These are phyloP conservation scores for Crucihimalaya himalaica DNA, from an alignment of 345 rosid species.

Conservation along the genomic window DNA sequence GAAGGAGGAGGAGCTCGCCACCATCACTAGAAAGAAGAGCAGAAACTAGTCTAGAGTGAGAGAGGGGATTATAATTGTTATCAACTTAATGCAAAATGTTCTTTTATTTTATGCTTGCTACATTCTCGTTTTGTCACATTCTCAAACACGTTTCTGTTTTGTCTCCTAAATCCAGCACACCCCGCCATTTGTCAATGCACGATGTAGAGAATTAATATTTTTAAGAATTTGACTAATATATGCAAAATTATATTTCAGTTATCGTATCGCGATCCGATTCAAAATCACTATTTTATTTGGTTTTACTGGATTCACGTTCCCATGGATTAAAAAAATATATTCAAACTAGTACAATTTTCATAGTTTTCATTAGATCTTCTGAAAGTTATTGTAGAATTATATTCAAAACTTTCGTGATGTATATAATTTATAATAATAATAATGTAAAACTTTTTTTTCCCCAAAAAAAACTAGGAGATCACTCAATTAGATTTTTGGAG, in stretches of 20 bases:
- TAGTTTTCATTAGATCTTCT: neutral
- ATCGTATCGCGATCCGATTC: neutral
- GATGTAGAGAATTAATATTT: neutral
- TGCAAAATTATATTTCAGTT: neutral
- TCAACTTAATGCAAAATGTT: neutral
- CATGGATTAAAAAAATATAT: neutral
- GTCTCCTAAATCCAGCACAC: neutral
- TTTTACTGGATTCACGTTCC: too few species aligned
- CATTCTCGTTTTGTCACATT: neutral
- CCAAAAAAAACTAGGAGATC: neutral
- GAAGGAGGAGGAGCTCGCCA: neutral
- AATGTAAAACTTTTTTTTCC: neutral
- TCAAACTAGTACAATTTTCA: neutral
- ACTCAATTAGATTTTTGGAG: neutral
- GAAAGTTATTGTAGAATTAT: neutral
- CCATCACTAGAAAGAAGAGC: neutral
- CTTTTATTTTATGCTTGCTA: neutral
- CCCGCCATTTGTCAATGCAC: neutral
- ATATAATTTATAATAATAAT: neutral
- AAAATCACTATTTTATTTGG: neutral
- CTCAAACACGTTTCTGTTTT: neutral
- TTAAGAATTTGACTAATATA: neutral
- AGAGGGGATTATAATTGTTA: neutral
- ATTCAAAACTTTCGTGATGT: neutral
- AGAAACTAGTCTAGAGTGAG: neutral